Evolutionary conservation across 805 yeast genomes (phyloP).

Genomic region (Suhomyces sp.): DNA sequence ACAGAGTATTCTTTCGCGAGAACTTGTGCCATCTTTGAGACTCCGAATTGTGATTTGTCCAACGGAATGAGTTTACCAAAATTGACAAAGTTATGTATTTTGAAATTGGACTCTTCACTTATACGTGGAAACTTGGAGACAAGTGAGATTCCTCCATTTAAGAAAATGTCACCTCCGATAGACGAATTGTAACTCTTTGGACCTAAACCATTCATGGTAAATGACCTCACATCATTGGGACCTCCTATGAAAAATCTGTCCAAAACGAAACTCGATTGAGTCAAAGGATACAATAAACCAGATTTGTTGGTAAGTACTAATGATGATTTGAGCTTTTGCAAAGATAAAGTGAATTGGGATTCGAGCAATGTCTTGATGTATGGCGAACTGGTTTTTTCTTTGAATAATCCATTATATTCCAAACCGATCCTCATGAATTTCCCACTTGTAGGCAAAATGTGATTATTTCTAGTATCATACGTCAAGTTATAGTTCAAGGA

Average conservation of each 20-base stretch:
- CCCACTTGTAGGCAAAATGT: conserved; percentile 46
- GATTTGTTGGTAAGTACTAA: conserved; percentile 31
- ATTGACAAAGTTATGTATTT: conserved; percentile 48
- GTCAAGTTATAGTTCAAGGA: conserved; percentile 38
- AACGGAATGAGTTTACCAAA: conserved; percentile 41
- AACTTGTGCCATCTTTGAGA: conserved; percentile 5
- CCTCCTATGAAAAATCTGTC: conserved; percentile 61
- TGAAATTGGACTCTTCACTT: conserved; percentile 45
- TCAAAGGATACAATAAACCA: conserved; percentile 30
- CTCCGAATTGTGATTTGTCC: conserved; percentile 5
- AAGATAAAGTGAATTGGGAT: conserved; percentile 31
- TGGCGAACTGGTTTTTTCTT: conserved; percentile 21
- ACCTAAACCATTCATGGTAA: conserved; percentile 51
- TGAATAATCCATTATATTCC: conserved; percentile 34
- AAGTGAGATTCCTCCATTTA: conserved; percentile 46
- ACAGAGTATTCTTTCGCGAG: conserved; percentile 27
- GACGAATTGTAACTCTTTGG: conserved; percentile 51
- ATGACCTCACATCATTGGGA: conserved; percentile 57
- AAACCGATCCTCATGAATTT: conserved; percentile 33
- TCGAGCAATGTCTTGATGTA: conserved; percentile 46
- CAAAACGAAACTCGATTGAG: conserved; percentile 33
- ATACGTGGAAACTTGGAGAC: conserved; percentile 44
- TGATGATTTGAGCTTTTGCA: conserved; percentile 17
- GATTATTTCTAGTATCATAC: conserved; percentile 47
- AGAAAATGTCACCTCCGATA: conserved; percentile 53